Evolutionary conservation across 2,329 filamentous ascomycete genomes (phyloP).

Genomic region (Remersonia thermophila): DNA sequence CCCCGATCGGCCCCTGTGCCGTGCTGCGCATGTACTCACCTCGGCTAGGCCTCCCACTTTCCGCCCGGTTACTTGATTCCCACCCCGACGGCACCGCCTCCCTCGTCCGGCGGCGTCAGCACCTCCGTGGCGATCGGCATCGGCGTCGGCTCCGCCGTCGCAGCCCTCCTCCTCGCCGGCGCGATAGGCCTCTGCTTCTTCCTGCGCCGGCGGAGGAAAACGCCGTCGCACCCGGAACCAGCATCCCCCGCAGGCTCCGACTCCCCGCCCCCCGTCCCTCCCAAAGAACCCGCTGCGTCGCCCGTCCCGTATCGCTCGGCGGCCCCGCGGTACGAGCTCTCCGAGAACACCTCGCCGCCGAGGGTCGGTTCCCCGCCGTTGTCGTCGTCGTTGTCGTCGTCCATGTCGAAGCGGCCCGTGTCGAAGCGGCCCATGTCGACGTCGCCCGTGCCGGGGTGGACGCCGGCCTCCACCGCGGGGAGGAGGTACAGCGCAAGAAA

Average conservation of each 20-base stretch:
- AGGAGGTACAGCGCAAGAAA: conserved; percentile 3
- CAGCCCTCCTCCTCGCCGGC: conserved; percentile 11
- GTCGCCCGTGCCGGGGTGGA: conserved; percentile 1
- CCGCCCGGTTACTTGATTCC: conserved; percentile 5
- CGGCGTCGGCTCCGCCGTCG: conserved; percentile 16
- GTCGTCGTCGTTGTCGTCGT: no score
- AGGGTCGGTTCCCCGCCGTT: not conserved
- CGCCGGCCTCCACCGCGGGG: not conserved
- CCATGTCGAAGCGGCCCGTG: no score
- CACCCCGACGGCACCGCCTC: conserved; percentile 1
- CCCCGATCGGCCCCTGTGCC: not conserved
- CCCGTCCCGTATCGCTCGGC: conserved; percentile 4
- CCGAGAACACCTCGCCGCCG: conserved; percentile 11
- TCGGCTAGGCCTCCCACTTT: conserved; percentile 1
- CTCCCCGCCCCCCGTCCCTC: conserved; percentile 12
- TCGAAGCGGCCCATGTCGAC: conserved; percentile 5
- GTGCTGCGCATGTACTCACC: no score
- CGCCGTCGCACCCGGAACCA: not conserved
- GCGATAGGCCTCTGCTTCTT: conserved; percentile 14
- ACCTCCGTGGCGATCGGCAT: conserved; percentile 17
- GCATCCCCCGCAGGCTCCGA: not conserved
- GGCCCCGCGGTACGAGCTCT: conserved; percentile 12
- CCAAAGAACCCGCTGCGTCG: conserved; percentile 9
- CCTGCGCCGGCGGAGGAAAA: conserved; percentile 14
- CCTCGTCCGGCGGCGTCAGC: conserved; percentile 10